A percentile compares a stretch with the other conserved stretches of the same genome.
Conservation (phyloP, 257 asterid genomes). For the Nicotiana attenuata region DNA sequence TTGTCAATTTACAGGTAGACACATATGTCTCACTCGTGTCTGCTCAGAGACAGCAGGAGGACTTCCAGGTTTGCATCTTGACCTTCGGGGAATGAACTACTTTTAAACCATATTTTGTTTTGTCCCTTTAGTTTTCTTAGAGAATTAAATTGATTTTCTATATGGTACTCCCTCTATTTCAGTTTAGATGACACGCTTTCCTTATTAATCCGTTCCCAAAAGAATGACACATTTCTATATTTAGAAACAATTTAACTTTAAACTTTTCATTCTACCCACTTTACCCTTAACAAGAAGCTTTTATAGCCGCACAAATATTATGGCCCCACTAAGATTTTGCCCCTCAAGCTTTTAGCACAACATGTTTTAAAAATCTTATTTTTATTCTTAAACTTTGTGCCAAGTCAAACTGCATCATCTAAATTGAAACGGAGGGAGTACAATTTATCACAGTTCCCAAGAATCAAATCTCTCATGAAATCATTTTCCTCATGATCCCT, state of each 20-base stretch:
- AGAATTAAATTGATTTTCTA: not conserved
- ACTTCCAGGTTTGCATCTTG: conserved; percentile 62
- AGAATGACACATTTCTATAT: no score
- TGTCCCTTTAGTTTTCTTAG: not conserved
- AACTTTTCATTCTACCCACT: no score
- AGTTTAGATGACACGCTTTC: no score
- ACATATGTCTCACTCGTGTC: conserved; percentile 85
- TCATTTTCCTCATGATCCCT: not conserved
- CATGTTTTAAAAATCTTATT: no score
- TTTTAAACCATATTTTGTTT: not conserved
- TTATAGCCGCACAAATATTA: no score
- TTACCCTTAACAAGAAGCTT: no score
- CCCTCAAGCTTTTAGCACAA: no score
- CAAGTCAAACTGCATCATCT: no score
- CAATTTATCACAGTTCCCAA: not conserved
- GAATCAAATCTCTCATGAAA: not conserved
- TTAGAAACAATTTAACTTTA: no score
- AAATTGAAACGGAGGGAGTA: not conserved
- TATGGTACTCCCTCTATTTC: not conserved
- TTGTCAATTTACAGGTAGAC: conserved; percentile 58
- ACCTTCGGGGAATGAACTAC: not conserved
- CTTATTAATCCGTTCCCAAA: no score
- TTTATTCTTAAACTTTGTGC: no score
- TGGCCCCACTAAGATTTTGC: no score
- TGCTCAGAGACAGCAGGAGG: conserved; percentile 98